These are phyloP conservation scores for Acanthamoeba sp. DNA, from an alignment of 208 protist species.

Conservation along the genomic window DNA sequence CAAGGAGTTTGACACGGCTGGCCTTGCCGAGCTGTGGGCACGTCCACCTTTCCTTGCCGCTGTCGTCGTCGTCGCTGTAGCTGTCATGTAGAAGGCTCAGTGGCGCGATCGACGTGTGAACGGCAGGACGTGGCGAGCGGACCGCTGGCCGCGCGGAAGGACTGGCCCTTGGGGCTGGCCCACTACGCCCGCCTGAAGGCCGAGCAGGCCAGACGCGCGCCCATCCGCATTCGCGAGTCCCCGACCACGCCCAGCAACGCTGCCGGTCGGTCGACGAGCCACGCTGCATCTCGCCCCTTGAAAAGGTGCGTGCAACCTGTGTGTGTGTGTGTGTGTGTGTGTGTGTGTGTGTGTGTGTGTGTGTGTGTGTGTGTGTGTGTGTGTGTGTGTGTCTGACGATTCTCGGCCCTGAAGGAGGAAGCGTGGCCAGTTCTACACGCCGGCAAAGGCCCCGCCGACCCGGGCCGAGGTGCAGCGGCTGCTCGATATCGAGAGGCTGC, in stretches of 20 bases:
- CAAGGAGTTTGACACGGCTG: slow-evolving; percentile 38
- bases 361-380: too few relatives aligned
- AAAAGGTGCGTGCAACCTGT: slow-evolving; percentile 7
- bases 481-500: slow-evolving; percentile 39
- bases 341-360: too few relatives aligned
- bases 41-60: background rate
- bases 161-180: slow-evolving; percentile 12
- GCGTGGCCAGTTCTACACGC: background rate
- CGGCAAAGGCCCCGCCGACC: slow-evolving; percentile 25
- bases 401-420: slow-evolving; percentile 17
- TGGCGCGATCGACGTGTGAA: background rate
- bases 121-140: background rate
- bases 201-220: background rate
- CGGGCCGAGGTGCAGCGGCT: slow-evolving; percentile 65
- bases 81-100: background rate
- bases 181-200: background rate
- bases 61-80: background rate
- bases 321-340: too few relatives aligned
- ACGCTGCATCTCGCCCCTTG: background rate
- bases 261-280: background rate
- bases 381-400: too few relatives aligned
- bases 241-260: background rate
- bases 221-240: slow-evolving; percentile 12
- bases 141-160: background rate
- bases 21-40: background rate